Evolutionary conservation across 352 stramenopile genomes (phyloP).

Genomic region (Phytophthora boehmeriae): DNA sequence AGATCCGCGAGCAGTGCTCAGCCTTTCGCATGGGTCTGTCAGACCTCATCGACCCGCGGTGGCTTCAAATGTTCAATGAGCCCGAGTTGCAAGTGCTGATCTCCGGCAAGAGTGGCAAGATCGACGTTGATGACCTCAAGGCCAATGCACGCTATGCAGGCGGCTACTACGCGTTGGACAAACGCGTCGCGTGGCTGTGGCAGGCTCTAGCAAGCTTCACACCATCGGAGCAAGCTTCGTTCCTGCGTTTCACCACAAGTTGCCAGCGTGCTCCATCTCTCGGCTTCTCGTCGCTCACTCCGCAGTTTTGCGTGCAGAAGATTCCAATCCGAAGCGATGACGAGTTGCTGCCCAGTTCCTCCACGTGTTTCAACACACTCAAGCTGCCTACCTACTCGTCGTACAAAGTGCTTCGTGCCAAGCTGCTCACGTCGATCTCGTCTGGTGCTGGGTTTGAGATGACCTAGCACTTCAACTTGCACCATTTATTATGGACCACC

Average conservation of each 20-base stretch:
- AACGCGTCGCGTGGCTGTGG: slow-evolving; percentile 75
- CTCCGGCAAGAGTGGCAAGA: slow-evolving; percentile 63
- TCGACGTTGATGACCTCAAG: slow-evolving; percentile 86
- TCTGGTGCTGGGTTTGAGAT: slow-evolving; percentile 96
- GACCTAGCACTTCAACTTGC: slow-evolving; percentile 55
- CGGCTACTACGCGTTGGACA: slow-evolving; percentile 93
- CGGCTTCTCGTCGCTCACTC: slow-evolving; percentile 93
- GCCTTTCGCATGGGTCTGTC: slow-evolving; percentile 93
- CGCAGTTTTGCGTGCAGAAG: slow-evolving; percentile 93
- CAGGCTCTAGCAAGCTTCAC: slow-evolving; percentile 75
- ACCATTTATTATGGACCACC: too few relatives aligned
- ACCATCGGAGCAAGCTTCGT: slow-evolving; percentile 83
- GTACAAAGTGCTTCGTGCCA: slow-evolving; percentile 93
- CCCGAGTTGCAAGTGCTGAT: slow-evolving; percentile 97
- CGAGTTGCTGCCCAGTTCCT: slow-evolving; percentile 92
- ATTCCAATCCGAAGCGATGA: slow-evolving; percentile 69
- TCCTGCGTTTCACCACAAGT: slow-evolving; percentile 96
- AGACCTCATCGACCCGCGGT: slow-evolving; percentile 93
- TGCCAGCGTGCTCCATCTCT: slow-evolving; percentile 95
- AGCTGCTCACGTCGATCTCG: slow-evolving; percentile 95
- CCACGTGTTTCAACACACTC: slow-evolving; percentile 98
- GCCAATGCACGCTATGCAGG: slow-evolving; percentile 90
- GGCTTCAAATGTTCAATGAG: slow-evolving; percentile 96
- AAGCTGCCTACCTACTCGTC: slow-evolving; percentile 97
- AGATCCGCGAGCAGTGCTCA: slow-evolving; percentile 90